Conservation (phyloP, 148 eudicot genomes). For the Arctostaphylos glauca region DNA sequence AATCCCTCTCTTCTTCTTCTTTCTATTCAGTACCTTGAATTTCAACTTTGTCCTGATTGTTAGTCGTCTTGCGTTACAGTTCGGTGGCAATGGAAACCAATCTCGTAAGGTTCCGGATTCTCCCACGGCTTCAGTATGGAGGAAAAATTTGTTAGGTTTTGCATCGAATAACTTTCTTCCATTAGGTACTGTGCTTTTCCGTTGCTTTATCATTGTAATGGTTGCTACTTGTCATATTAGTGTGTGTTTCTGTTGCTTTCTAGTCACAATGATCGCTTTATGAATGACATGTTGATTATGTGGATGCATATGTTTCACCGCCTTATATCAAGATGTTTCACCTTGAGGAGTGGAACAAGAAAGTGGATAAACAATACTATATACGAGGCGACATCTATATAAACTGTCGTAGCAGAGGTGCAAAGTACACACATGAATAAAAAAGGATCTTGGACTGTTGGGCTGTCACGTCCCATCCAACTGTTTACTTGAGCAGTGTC, state of each 20-base stretch:
- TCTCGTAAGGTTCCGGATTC: slow-evolving; percentile 9
- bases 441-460: background rate
- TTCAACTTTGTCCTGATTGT: background rate
- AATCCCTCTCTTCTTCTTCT: background rate
- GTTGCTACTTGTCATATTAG: background rate
- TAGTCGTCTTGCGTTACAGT: slow-evolving; percentile 19
- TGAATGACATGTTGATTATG: background rate
- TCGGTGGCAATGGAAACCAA: slow-evolving; percentile 18
- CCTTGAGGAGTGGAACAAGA: background rate
- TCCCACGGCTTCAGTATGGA: slow-evolving; percentile 24
- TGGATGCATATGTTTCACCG: background rate
- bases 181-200: slow-evolving; percentile 38
- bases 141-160: slow-evolving; percentile 34
- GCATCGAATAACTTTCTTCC: slow-evolving; percentile 60
- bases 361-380: background rate
- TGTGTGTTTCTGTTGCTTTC: background rate
- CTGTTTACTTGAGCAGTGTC: background rate
- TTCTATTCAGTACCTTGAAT: background rate
- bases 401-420: background rate
- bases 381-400: background rate
- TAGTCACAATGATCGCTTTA: background rate
- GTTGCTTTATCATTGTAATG: background rate
- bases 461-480: background rate
- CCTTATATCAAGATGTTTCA: background rate
- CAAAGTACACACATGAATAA: background rate